Conservation (phyloP, 2,329 filamentous ascomycete species). For the Xylariales sp. region DNA sequence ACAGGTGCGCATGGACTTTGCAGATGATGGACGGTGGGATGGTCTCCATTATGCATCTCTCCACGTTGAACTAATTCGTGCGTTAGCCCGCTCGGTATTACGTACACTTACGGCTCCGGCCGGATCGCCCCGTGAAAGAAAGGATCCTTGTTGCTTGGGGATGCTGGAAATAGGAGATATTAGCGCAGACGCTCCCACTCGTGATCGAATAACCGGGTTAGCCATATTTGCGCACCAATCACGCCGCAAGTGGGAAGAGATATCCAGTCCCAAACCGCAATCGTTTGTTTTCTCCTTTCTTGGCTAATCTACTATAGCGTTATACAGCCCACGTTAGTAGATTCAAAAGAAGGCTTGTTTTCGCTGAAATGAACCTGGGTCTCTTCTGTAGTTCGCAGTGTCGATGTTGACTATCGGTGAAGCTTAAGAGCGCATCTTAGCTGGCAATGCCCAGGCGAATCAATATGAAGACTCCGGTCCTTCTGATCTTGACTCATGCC, state of each 20-base stretch:
- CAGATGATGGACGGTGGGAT: neutral
- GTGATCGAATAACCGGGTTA: neutral
- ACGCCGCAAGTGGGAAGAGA: neutral
- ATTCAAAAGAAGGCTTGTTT: neutral
- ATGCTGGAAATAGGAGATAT: no score
- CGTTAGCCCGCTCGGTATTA: constrained; percentile 8
- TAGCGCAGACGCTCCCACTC: neutral
- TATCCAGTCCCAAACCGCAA: neutral
- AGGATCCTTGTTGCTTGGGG: neutral
- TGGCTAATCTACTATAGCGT: neutral
- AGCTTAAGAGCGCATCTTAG: neutral
- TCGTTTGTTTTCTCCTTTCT: neutral
- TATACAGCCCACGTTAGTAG: neutral
- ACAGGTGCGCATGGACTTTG: constrained; percentile 12
- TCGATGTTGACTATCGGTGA: neutral
- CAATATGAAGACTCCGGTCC: constrained; percentile 12
- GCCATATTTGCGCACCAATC: constrained; percentile 13
- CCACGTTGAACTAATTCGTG: neutral
- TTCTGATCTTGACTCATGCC: constrained; percentile 10
- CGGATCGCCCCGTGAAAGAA: neutral
- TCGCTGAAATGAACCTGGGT: neutral
- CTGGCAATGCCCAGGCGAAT: neutral
- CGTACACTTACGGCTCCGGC: neutral
- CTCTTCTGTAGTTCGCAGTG: neutral
- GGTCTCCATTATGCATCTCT: neutral